phyloP scores from a whole-genome alignment of 208 protist species.

The Leptomonas seymouri region DNA sequence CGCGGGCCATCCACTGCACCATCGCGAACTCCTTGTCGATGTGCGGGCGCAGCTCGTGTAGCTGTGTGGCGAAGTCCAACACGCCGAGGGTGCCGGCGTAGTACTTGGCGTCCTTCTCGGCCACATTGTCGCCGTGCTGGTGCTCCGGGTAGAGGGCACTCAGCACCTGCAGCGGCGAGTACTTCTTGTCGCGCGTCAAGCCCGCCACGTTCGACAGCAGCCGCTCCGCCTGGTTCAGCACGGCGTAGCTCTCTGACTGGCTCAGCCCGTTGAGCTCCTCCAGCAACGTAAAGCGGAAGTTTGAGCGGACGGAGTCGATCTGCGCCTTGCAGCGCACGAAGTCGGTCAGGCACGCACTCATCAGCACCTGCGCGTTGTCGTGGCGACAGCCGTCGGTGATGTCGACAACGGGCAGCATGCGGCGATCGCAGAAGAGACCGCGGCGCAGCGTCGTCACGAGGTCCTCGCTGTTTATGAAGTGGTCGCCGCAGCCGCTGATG shows the following conservation, averaged over 20 bases:
- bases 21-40: constrained; percentile 67
- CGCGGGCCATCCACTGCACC: constrained; percentile 33
- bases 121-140: constrained; percentile 19
- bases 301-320: constrained; percentile 74
- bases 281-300: constrained; percentile 86
- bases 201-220: constrained; percentile 79
- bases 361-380: constrained; percentile 83
- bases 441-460: constrained; percentile 80
- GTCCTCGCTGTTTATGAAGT: constrained; percentile 82
- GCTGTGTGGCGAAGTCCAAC: constrained; percentile 58
- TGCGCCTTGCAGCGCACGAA: constrained; percentile 86
- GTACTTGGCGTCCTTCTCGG: constrained; percentile 38
- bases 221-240: constrained; percentile 76
- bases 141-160: constrained; percentile 68
- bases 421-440: constrained; percentile 83
- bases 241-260: constrained; percentile 82
- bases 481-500: constrained; percentile 84
- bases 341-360: constrained; percentile 87
- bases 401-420: constrained; percentile 82
- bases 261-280: constrained; percentile 91
- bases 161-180: constrained; percentile 59
- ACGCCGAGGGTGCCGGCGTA: constrained; percentile 66
- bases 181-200: constrained; percentile 48
- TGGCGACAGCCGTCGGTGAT: constrained; percentile 83
- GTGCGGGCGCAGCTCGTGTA: constrained; percentile 74